These are phyloP conservation scores for Cercospora brassicicola DNA, from an alignment of 2,329 filamentous ascomycete species.

Conservation along the genomic window DNA sequence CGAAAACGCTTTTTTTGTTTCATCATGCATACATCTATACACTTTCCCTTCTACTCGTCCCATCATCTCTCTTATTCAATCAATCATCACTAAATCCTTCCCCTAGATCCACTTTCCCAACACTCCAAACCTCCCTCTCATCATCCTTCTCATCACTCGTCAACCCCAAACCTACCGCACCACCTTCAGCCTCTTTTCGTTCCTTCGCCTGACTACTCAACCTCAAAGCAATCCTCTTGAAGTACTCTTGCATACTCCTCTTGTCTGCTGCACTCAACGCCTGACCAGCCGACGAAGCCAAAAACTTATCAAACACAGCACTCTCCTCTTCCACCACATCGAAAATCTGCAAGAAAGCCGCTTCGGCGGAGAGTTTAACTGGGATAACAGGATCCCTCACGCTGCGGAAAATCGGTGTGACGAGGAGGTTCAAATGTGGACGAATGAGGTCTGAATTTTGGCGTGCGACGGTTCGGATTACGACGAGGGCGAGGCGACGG, in stretches of 20 bases:
- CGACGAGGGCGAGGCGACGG: constrained; percentile 80
- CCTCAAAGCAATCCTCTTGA: constrained; percentile 85
- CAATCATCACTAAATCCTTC: constrained; percentile 46
- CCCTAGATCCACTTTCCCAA: constrained; percentile 82
- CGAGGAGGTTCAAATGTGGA: constrained; percentile 77
- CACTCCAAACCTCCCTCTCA: constrained; percentile 92
- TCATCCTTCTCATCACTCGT: constrained; percentile 91
- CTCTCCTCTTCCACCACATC: constrained; percentile 83
- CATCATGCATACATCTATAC: not conserved
- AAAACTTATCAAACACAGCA: constrained; percentile 87
- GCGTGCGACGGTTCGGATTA: constrained; percentile 80
- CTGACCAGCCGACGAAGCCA: constrained; percentile 63
- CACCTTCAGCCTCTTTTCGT: constrained; percentile 86
- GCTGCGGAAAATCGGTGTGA: constrained; percentile 79
- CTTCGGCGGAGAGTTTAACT: constrained; percentile 91
- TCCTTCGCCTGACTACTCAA: constrained; percentile 85
- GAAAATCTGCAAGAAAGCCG: constrained; percentile 89
- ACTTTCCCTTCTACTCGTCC: not conserved
- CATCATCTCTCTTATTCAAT: not conserved
- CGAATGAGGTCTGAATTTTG: constrained; percentile 76
- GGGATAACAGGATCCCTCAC: constrained; percentile 92
- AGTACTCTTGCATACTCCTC: constrained; percentile 93
- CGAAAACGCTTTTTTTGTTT: not conserved
- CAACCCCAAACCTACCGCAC: constrained; percentile 78
- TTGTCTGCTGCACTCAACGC: constrained; percentile 71